Base-by-base conservation (phyloP, 495 filamentous ascomycete species). In the Sordaria brevicollis region DNA sequence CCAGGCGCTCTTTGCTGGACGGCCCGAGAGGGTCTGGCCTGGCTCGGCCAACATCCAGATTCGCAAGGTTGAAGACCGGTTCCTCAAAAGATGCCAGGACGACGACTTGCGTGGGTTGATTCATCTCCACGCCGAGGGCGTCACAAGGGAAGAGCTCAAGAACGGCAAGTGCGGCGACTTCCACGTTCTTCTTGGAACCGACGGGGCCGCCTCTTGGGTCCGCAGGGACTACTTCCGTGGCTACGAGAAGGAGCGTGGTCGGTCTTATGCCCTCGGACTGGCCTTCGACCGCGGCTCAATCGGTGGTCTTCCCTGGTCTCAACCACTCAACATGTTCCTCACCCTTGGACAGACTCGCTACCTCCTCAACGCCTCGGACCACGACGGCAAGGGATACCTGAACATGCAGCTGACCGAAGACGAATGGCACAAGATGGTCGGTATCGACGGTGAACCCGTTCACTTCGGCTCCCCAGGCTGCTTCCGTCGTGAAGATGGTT, bases 371-470 rank as follows among this genome's bases (percentile, higher is more conserved):
- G 79, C 79, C 7, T 79, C 78, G 66, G 77, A 81, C 66, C 69
- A 74, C 66, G 79, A 81, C 25, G 79, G 79, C 7, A 69, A 72
- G 33, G 79, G 79, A 1, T 81, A 81, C 66, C 72, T 81, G 68
- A 81, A 81, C 71, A 81, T 81, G 79, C 79, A 81, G 69, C 71
- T 81, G 15, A 81, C 79, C 2, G 79, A 81, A 67, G 76, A 79
- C 31, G 79, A 81, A 66, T 81, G 79, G 79, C 71, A 79, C 54
- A 76, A 79, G 66, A 81, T 81, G 79, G 69, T 81, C 2, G 69
- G 72, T 2, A 68, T 75, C 8, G 79, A 81, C 39, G 79, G 79
- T 13, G 68, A 78, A 35, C 79, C 79, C 2, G 74, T 81, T 31
- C 76, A 77, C 68, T 81, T 81, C 65, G 79, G 79, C n/a, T 68